Percentiles rank a stretch among this genome's conserved stretches.
Conservation (phyloP, 768 basidiomycete genomes). For the Boletales sp. region DNA sequence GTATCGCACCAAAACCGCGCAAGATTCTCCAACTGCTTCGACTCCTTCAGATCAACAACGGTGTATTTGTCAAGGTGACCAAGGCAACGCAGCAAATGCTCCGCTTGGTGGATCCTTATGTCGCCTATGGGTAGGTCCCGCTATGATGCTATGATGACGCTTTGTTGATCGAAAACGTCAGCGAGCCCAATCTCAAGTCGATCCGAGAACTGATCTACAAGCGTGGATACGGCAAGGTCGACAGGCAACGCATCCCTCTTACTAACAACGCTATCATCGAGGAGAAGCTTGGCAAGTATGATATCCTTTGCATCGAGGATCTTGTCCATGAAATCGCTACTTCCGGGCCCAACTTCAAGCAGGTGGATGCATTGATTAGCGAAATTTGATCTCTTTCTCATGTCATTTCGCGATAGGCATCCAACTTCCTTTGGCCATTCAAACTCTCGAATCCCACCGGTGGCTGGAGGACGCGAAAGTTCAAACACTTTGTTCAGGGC, state of each 20-base stretch:
- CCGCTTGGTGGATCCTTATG: slow-evolving; percentile 93
- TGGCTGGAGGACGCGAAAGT: slow-evolving; percentile 97
- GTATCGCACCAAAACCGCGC: slow-evolving; percentile 98
- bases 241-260: slow-evolving; percentile 96
- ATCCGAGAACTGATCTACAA: slow-evolving; percentile 99
- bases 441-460: slow-evolving; percentile 99
- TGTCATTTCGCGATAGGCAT: slow-evolving; percentile 44
- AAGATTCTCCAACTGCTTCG: slow-evolving; percentile 99
- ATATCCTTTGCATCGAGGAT: slow-evolving; percentile 96
- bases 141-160: background rate
- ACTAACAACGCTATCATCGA: slow-evolving; percentile 94
- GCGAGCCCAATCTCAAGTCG: slow-evolving; percentile 95
- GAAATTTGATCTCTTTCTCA: background rate
- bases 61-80: slow-evolving; percentile 96
- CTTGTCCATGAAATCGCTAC: slow-evolving; percentile 96
- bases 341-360: slow-evolving; percentile 98
- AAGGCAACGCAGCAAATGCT: slow-evolving; percentile 98
- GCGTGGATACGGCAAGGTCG: slow-evolving; percentile 97
- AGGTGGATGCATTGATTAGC: slow-evolving; percentile 48
- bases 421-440: slow-evolving; percentile 99
- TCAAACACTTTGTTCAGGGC: slow-evolving; percentile 94
- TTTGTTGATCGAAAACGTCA: slow-evolving; percentile 27
- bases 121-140: slow-evolving; percentile 84
- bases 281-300: slow-evolving; percentile 82
- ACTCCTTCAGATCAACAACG: slow-evolving; percentile 99